Percentiles rank a stretch among this genome's conserved stretches.
These are phyloP conservation scores for Inosperma sp. DNA, from an alignment of 768 basidiomycete species.

Conservation along the genomic window DNA sequence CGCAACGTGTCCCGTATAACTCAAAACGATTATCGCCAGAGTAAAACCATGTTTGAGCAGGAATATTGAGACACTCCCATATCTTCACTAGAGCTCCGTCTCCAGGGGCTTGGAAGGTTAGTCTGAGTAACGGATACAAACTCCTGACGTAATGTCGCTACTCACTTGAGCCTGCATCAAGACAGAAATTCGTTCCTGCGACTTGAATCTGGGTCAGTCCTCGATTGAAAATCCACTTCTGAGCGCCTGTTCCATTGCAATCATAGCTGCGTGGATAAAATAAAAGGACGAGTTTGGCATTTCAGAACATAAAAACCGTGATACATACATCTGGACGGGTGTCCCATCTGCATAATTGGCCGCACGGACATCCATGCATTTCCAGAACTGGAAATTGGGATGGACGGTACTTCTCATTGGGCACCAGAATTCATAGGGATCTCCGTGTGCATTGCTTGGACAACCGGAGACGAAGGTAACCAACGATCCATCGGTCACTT, in stretches of 20 bases:
- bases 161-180: constrained; percentile 33
- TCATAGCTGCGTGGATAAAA: constrained; percentile 24
- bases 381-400: constrained; percentile 22
- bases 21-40: constrained; percentile 28
- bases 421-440: too few species aligned
- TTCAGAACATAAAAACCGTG: neutral
- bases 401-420: too few species aligned
- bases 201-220: constrained; percentile 28
- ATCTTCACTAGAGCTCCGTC: constrained; percentile 32
- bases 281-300: neutral
- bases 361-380: constrained; percentile 34
- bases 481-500: too few species aligned
- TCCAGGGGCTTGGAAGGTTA: constrained; percentile 20
- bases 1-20: constrained; percentile 22
- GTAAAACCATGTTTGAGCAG: constrained; percentile 33
- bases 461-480: too few species aligned
- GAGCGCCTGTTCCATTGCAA: constrained; percentile 30
- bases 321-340: constrained; percentile 36
- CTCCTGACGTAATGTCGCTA: neutral
- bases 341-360: constrained; percentile 29
- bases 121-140: neutral
- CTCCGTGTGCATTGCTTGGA: too few species aligned
- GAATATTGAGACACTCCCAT: constrained; percentile 32
- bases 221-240: constrained; percentile 27
- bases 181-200: constrained; percentile 31